phyloP scores from a whole-genome alignment of 1,139 yeast species.

The Zygosaccharomyces sapae region DNA sequence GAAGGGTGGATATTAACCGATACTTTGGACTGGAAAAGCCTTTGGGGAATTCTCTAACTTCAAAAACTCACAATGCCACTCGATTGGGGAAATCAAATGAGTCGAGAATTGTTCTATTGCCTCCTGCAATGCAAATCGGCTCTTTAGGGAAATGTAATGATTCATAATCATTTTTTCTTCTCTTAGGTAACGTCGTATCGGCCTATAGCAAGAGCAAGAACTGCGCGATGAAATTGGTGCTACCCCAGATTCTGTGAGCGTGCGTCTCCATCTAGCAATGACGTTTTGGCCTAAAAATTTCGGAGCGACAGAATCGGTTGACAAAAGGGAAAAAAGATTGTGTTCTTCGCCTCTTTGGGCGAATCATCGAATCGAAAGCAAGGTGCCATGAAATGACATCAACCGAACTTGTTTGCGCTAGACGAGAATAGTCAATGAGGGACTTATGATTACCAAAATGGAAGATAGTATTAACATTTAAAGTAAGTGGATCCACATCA shows the following conservation, averaged over 20 bases:
- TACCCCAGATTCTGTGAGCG: background rate
- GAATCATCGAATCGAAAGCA: background rate
- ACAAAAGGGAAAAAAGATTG: background rate
- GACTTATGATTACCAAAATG: background rate
- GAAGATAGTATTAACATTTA: background rate
- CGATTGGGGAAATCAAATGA: background rate
- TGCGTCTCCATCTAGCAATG: background rate
- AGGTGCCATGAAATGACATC: background rate
- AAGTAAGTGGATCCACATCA: background rate
- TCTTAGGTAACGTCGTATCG: background rate
- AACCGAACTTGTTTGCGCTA: background rate
- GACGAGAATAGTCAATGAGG: background rate
- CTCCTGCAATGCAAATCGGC: background rate
- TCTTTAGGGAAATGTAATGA: background rate
- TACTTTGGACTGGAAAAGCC: background rate
- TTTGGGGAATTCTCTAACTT: background rate
- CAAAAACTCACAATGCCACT: background rate
- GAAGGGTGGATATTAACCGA: background rate
- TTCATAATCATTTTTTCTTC: background rate
- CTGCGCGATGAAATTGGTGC: background rate
- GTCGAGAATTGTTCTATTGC: slow-evolving; percentile 4
- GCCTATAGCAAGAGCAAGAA: background rate
- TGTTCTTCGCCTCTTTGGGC: background rate
- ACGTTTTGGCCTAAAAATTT: background rate
- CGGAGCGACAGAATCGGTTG: background rate